A percentile compares a stretch with the other conserved stretches of the same genome.
phyloP scores from a whole-genome alignment of 2,329 filamentous ascomycete species.

The Plectosphaerella sp. region DNA sequence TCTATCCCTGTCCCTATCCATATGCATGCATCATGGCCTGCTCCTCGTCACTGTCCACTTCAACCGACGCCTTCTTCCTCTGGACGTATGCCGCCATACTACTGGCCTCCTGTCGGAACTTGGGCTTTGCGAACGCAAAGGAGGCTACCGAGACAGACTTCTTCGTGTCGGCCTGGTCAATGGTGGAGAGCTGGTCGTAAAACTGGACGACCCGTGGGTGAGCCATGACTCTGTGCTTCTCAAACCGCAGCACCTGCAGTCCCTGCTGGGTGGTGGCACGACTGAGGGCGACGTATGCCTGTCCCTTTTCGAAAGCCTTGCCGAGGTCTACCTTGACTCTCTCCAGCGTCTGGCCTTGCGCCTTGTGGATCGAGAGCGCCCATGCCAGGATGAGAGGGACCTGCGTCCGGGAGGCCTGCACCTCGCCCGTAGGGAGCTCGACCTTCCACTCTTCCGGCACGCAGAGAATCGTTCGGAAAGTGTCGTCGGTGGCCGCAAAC shows the following conservation, averaged over 20 bases:
- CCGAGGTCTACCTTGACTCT: slow-evolving; percentile 92
- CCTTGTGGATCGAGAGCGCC: slow-evolving; percentile 97
- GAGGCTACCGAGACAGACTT: slow-evolving; percentile 30
- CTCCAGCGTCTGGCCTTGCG: slow-evolving; percentile 90
- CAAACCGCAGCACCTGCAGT: slow-evolving; percentile 83
- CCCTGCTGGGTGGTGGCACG: slow-evolving; percentile 85
- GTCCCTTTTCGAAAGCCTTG: slow-evolving; percentile 92
- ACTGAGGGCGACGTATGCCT: slow-evolving; percentile 94
- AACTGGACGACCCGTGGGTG: slow-evolving; percentile 83
- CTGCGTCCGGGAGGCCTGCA: slow-evolving; percentile 81
- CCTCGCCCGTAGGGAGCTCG: slow-evolving; percentile 89
- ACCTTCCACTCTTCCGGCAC: slow-evolving; percentile 92
- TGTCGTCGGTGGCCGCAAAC: slow-evolving; percentile 77
- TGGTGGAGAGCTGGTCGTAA: slow-evolving; percentile 76
- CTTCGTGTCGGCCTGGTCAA: slow-evolving; percentile 47
- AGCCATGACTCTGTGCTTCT: slow-evolving; percentile 88
- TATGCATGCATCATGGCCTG: slow-evolving; percentile 39
- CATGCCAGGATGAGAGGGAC: slow-evolving; percentile 90
- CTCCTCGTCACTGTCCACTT: slow-evolving; percentile 46
- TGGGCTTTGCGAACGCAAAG: slow-evolving; percentile 29
- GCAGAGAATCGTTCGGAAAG: slow-evolving; percentile 71
- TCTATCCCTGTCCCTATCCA: slow-evolving; percentile 24
- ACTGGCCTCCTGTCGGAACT: slow-evolving; percentile 16
- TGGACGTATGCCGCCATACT: slow-evolving; percentile 5
- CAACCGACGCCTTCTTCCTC: slow-evolving; percentile 18